Evolutionary conservation across 192 early-diverging fungal genomes (phyloP).

Genomic region (Coemansia sp.): DNA sequence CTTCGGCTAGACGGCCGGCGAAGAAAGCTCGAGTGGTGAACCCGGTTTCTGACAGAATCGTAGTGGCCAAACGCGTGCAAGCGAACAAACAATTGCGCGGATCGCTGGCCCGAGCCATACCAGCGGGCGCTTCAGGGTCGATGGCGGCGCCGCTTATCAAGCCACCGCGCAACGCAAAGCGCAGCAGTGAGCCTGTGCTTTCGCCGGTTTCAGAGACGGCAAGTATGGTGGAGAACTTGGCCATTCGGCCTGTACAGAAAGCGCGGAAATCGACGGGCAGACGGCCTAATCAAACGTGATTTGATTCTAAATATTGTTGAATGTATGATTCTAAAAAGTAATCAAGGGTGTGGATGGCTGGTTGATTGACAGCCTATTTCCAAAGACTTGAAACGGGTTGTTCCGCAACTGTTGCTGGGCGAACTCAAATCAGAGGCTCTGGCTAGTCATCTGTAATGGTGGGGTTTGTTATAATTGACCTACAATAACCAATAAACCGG

Average conservation of each 20-base stretch:
- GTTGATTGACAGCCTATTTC: no score
- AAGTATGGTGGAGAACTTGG: neutral
- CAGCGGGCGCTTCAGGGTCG: neutral
- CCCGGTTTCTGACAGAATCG: conserved; percentile 19
- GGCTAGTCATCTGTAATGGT: no score
- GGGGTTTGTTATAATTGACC: no score
- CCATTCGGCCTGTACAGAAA: neutral
- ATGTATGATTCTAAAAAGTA: no score
- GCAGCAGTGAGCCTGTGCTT: neutral
- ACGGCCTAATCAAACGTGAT: neutral
- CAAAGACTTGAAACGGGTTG: no score
- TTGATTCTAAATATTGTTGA: neutral
- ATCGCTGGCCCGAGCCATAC: conserved; percentile 2
- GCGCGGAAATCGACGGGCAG: neutral
- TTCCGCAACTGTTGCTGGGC: no score
- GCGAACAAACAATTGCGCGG: conserved; percentile 28
- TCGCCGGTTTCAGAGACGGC: neutral
- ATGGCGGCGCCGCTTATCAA: conserved; percentile 4
- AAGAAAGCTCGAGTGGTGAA: neutral
- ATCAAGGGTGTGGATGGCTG: no score
- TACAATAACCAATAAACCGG: no score
- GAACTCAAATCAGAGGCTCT: no score
- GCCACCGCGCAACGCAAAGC: conserved; percentile 31
- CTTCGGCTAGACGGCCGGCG: neutral
- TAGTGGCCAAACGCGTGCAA: conserved; percentile 34